Percentiles rank a stretch among this genome's conserved stretches.
phyloP scores from a whole-genome alignment of 371 early-diverging fungal species.

The Lichtheimia hyalospora region DNA sequence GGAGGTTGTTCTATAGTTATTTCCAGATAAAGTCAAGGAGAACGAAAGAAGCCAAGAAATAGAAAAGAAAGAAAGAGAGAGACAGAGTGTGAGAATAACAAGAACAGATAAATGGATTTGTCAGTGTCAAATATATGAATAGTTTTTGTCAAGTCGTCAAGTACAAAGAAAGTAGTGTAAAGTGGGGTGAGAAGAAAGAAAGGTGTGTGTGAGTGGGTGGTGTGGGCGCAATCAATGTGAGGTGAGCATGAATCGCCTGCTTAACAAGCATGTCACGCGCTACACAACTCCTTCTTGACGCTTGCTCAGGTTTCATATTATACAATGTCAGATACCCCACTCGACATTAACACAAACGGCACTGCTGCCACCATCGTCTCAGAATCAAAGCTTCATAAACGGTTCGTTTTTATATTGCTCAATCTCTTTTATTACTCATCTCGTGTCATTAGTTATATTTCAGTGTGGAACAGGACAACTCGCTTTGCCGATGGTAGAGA shows the following conservation, averaged over 20 bases:
- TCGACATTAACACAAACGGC: slow-evolving; percentile 42
- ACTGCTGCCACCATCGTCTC: slow-evolving; percentile 40
- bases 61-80: background rate
- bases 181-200: too few species aligned
- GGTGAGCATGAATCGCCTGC: too few species aligned
- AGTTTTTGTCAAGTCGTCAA: too few species aligned
- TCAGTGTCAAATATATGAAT: too few species aligned
- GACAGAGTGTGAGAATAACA: background rate
- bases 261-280: too few species aligned
- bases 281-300: too few species aligned
- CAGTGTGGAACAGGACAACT: slow-evolving; percentile 60
- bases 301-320: too few species aligned
- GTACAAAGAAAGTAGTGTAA: too few species aligned
- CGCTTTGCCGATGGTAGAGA: slow-evolving; percentile 53
- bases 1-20: background rate
- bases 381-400: slow-evolving; percentile 36
- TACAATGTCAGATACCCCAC: slow-evolving; percentile 16
- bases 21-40: background rate
- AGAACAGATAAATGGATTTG: too few species aligned
- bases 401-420: slow-evolving; percentile 19
- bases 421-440: background rate
- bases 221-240: too few species aligned
- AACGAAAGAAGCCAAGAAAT: background rate
- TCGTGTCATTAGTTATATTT: slow-evolving; percentile 33
- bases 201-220: too few species aligned